Conservation (phyloP, 140 eudicot genomes). For the Ambrosia hybrid region DNA sequence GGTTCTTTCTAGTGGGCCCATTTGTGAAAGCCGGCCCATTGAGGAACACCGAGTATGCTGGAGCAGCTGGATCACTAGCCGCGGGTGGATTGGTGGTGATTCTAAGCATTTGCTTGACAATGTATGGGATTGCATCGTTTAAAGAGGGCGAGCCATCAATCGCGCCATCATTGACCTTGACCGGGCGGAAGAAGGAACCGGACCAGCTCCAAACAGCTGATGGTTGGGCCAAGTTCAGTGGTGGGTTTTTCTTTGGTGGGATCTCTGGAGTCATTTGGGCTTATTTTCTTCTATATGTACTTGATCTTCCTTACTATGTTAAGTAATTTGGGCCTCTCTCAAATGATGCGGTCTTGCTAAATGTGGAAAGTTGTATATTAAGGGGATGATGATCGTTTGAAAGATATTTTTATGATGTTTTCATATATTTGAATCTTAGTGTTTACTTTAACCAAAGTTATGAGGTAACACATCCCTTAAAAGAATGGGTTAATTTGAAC, state of each 20-base stretch:
- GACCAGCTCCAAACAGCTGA: constrained; percentile 97
- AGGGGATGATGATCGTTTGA: constrained; percentile 13
- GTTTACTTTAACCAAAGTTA: too few relatives aligned
- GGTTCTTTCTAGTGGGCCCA: constrained; percentile 89
- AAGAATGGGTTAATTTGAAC: too few relatives aligned
- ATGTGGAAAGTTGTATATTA: constrained; percentile 24
- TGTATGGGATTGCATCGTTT: constrained; percentile 88
- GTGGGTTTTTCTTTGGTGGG: constrained; percentile 98
- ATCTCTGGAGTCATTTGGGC: constrained; percentile 96
- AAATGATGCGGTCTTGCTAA: not conserved
- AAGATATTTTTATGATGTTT: constrained; percentile 17
- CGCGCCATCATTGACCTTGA: constrained; percentile 88
- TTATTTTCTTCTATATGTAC: constrained; percentile 79
- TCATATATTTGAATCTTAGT: not conserved
- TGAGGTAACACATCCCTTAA: too few relatives aligned
- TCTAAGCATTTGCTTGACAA: constrained; percentile 89
- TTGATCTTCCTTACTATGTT: constrained; percentile 90
- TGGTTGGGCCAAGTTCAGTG: constrained; percentile 95
- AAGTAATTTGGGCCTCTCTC: constrained; percentile 40
- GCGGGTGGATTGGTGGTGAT: constrained; percentile 89
- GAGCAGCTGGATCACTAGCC: constrained; percentile 92
- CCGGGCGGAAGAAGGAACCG: constrained; percentile 90
- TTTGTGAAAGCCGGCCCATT: constrained; percentile 94
- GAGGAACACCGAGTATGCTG: constrained; percentile 84
- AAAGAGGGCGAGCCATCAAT: constrained; percentile 90